Conservation (phyloP, 192 early-diverging fungal species). For the Backusella parvicylindrica region DNA sequence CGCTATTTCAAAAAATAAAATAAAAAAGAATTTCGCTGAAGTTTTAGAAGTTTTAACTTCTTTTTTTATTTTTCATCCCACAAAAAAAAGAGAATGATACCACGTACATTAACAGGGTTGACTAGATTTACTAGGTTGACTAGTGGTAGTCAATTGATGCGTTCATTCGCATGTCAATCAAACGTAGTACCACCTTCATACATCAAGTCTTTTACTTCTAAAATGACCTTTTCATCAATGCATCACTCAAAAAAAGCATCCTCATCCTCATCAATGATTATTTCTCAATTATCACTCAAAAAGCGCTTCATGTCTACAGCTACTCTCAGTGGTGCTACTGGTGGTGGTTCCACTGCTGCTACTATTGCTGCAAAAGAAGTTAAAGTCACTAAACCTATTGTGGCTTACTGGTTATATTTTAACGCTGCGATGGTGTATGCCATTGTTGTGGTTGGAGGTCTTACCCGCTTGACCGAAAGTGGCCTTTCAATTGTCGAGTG, state of each 20-base stretch:
- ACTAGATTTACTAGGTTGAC: neutral
- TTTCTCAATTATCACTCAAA: neutral
- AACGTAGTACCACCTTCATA: neutral
- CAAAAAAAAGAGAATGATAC: neutral
- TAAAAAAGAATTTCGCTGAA: neutral
- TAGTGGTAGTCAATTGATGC: neutral
- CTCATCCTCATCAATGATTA: neutral
- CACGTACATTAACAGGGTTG: neutral
- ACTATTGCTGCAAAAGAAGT: neutral
- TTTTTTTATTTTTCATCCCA: neutral
- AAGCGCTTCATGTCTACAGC: neutral
- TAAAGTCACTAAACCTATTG: conserved; percentile 46
- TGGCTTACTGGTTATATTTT: conserved; percentile 91
- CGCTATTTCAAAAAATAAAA: conserved; percentile 1
- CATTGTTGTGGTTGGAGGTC: conserved; percentile 91
- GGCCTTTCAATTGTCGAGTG: conserved; percentile 97
- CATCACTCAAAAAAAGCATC: neutral
- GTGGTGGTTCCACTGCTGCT: neutral
- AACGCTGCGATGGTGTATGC: conserved; percentile 87
- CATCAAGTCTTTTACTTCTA: neutral
- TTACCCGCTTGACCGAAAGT: conserved; percentile 94
- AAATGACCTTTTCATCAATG: neutral
- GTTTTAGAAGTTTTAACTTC: neutral
- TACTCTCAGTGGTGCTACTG: neutral
- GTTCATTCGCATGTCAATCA: neutral